Conservation (phyloP, 2,329 filamentous ascomycete genomes). For the Aspergillus luchuensis region DNA sequence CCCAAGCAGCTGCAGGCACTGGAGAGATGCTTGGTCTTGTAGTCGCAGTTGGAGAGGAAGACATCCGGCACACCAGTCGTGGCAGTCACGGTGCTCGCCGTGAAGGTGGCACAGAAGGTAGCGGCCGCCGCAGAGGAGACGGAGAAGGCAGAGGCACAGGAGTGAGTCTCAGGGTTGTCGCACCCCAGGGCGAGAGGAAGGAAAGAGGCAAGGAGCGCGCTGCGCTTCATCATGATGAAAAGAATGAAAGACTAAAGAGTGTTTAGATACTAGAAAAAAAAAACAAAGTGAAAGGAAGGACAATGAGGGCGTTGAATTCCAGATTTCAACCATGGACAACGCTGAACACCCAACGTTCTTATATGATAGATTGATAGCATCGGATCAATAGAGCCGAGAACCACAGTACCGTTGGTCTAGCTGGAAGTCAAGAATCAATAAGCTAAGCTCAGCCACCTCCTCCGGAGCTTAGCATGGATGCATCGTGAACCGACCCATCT, state of each 20-base stretch:
- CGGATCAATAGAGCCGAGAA: too few species aligned
- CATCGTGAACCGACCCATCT: neutral
- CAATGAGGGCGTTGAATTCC: neutral
- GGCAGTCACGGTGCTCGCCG: conserved; percentile 24
- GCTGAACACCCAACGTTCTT: neutral
- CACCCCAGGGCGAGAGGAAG: conserved; percentile 27
- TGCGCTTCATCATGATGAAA: conserved; percentile 25
- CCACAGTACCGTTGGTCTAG: too few species aligned
- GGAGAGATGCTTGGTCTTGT: conserved; percentile 25
- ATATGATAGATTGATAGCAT: neutral
- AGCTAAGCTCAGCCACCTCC: conserved; percentile 4
- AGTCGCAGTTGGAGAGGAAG: conserved; percentile 24
- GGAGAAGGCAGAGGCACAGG: conserved; percentile 27
- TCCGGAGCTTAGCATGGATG: neutral
- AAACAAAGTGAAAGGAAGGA: neutral
- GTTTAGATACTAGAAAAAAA: neutral
- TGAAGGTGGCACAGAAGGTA: conserved; percentile 29
- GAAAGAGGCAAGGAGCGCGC: conserved; percentile 27
- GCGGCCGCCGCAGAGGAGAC: conserved; percentile 25
- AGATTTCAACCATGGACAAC: neutral
- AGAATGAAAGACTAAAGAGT: conserved; percentile 17
- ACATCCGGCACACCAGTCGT: conserved; percentile 24
- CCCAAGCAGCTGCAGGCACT: conserved; percentile 30
- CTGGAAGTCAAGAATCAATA: neutral
- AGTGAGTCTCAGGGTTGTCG: conserved; percentile 23